A percentile compares a stretch with the other conserved stretches of the same genome.
Conservation (phyloP, 1,139 yeast species). For the Blastobotrys aristatus region DNA sequence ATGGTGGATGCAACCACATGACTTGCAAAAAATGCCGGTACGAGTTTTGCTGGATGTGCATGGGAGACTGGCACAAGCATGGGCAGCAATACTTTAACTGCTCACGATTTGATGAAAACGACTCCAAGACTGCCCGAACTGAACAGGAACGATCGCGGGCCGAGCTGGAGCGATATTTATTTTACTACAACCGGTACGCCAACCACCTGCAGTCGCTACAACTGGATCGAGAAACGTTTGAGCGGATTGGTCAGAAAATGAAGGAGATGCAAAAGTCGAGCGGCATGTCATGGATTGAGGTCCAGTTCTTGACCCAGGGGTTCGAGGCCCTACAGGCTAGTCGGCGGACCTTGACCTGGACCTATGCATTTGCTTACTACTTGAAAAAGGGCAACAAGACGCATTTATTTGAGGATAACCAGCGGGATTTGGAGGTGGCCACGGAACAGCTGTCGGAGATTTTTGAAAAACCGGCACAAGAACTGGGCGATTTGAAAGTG, state of each 20-base stretch:
- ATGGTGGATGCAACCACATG: slow-evolving; percentile 98
- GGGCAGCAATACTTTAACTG: slow-evolving; percentile 64
- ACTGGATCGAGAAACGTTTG: slow-evolving; percentile 62
- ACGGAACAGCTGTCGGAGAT: slow-evolving; percentile 77
- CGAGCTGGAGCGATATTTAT: slow-evolving; percentile 61
- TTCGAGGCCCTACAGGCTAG: slow-evolving; percentile 61
- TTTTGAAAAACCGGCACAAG: slow-evolving; percentile 41
- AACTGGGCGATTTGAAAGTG: slow-evolving; percentile 31
- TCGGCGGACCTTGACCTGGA: slow-evolving; percentile 81
- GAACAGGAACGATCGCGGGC: slow-evolving; percentile 37
- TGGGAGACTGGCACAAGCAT: slow-evolving; percentile 73
- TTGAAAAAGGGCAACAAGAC: slow-evolving; percentile 45
- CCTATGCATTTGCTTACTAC: slow-evolving; percentile 78
- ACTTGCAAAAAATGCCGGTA: slow-evolving; percentile 69
- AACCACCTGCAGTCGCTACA: slow-evolving; percentile 75
- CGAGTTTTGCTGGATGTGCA: slow-evolving; percentile 94
- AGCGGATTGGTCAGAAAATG: slow-evolving; percentile 59
- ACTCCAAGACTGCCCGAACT: slow-evolving; percentile 33
- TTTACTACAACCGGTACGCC: slow-evolving; percentile 69
- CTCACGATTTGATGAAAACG: slow-evolving; percentile 48
- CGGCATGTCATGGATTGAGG: slow-evolving; percentile 83
- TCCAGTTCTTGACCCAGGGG: slow-evolving; percentile 75
- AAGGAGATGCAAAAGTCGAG: slow-evolving; percentile 57
- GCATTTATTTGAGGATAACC: slow-evolving; percentile 64
- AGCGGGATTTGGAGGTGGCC: slow-evolving; percentile 61